Evolutionary conservation across 2,329 filamentous ascomycete species (phyloP).

Genomic region (Nothopassalora personata): DNA sequence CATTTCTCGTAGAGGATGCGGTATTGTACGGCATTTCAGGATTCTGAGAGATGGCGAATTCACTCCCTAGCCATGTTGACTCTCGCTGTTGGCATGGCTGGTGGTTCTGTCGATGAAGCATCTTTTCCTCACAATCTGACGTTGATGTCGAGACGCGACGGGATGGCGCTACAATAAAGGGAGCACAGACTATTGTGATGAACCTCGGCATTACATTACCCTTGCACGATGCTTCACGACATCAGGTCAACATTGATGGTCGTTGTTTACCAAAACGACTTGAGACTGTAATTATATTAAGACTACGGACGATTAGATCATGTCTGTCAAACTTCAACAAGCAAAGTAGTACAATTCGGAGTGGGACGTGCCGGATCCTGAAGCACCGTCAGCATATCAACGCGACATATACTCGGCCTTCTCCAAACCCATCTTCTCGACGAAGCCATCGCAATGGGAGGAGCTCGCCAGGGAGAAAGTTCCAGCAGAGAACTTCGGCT

Average conservation of each 20-base stretch:
- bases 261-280: background rate
- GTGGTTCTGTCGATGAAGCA: background rate
- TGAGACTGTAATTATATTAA: background rate
- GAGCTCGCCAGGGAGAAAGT: conserved; percentile 31
- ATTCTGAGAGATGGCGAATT: background rate
- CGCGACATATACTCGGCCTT: conserved; percentile 36
- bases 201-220: background rate
- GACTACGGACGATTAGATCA: background rate
- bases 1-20: background rate
- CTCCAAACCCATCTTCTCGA: conserved; percentile 36
- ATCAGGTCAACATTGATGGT: background rate
- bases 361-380: conserved; percentile 34
- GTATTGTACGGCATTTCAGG: background rate
- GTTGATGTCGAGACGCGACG: background rate
- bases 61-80: background rate
- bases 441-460: conserved; percentile 39
- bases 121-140: background rate
- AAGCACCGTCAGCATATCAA: conserved; percentile 27
- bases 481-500: conserved; percentile 36
- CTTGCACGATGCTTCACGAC: background rate
- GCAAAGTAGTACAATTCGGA: conserved; percentile 15
- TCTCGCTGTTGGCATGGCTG: background rate
- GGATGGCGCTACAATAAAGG: background rate
- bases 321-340: conserved; percentile 13
- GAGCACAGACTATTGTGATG: background rate